Evolutionary conservation across 768 basidiomycete genomes (phyloP).

Genomic region (Naganishia vaughanmartiniae): DNA sequence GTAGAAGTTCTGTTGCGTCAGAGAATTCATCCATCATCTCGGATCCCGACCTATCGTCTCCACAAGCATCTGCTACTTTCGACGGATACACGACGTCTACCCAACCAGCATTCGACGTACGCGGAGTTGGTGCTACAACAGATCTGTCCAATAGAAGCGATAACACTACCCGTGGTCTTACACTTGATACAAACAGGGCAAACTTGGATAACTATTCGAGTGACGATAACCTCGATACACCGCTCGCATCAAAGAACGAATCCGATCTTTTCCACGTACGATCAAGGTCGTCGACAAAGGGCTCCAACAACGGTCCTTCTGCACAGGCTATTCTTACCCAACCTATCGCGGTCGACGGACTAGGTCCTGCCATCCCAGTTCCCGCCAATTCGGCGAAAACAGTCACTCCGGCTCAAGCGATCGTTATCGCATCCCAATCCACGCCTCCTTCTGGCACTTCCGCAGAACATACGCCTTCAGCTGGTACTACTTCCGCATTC

Average conservation of each 20-base stretch:
- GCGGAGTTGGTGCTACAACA: background rate
- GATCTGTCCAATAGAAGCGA: background rate
- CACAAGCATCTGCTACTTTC: background rate
- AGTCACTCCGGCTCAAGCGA: conserved; percentile 12
- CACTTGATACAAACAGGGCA: conserved; percentile 6
- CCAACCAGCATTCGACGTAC: background rate
- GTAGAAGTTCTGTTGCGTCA: conserved; percentile 11
- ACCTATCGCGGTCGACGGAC: conserved; percentile 12
- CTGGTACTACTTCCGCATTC: background rate
- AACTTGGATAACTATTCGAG: conserved; percentile 3
- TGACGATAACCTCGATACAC: conserved; percentile 13
- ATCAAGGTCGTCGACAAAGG: background rate
- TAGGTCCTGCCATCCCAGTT: conserved; percentile 7
- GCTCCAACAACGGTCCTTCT: conserved; percentile 1
- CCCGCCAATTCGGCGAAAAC: background rate
- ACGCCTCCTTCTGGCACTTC: conserved; percentile 10
- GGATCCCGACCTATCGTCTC: background rate
- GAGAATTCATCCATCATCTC: conserved; percentile 1
- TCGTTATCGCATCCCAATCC: conserved; percentile 12
- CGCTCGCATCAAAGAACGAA: conserved; percentile 7
- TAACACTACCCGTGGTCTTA: background rate
- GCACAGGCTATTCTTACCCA: conserved; percentile 19
- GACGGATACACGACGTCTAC: background rate
- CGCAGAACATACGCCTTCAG: background rate
- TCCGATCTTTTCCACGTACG: conserved; percentile 17